Conservation (phyloP, 2,329 filamentous ascomycete genomes). For the Chaetoscypha palmicola region DNA sequence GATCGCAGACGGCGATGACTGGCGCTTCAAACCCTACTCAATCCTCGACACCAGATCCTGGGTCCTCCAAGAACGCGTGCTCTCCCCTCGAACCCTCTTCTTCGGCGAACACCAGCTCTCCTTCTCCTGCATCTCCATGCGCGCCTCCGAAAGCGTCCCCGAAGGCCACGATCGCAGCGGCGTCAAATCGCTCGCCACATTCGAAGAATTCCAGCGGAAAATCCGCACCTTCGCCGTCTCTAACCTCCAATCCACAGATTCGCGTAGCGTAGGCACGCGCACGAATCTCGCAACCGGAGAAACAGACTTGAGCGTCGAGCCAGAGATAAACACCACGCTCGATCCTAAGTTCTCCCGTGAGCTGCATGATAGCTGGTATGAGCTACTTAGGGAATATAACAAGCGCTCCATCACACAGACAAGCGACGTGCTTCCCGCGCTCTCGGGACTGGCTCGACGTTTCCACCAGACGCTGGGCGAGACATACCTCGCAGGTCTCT, state of each 20-base stretch:
- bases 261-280: background rate
- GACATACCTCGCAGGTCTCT: slow-evolving; percentile 14
- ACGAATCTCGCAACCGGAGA: background rate
- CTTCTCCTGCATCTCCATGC: background rate
- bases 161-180: background rate
- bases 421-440: slow-evolving; percentile 13
- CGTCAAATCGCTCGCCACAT: background rate
- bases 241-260: background rate
- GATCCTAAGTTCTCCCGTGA: background rate
- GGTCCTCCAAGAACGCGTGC: slow-evolving; percentile 6
- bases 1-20: background rate
- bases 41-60: slow-evolving; percentile 2
- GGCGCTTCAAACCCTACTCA: background rate
- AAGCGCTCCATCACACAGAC: background rate
- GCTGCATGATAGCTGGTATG: background rate
- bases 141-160: background rate
- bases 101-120: background rate
- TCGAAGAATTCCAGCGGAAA: background rate
- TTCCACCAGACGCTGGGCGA: slow-evolving; percentile 6
- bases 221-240: background rate
- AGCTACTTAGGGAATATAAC: background rate
- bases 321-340: background rate
- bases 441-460: slow-evolving; percentile 12
- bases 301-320: background rate
- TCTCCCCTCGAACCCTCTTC: slow-evolving; percentile 1